Evolutionary conservation across 371 early-diverging fungal genomes (phyloP).

Genomic region (Choanephora cucurbitarum): DNA sequence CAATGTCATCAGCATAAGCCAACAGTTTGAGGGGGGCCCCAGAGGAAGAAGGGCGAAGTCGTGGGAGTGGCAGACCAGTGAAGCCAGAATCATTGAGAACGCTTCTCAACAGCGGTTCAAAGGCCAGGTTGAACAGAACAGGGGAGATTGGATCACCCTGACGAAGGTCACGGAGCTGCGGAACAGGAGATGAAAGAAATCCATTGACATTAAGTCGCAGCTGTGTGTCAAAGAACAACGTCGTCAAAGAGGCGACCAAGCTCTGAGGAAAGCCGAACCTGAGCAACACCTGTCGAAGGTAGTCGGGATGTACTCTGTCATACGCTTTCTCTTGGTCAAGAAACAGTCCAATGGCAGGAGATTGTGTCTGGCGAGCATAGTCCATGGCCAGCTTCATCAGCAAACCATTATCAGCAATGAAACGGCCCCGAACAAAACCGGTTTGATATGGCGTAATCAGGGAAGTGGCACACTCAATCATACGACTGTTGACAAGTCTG

Average conservation of each 20-base stretch:
- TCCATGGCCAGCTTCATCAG: neutral
- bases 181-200: neutral
- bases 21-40: too few relatives aligned
- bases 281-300: constrained; percentile 6
- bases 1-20: too few relatives aligned
- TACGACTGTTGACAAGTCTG: constrained; percentile 11
- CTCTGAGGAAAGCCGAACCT: constrained; percentile 12
- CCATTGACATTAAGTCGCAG: constrained; percentile 20
- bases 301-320: constrained; percentile 23
- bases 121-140: constrained; percentile 24
- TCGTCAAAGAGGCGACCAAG: constrained; percentile 2
- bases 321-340: too few relatives aligned
- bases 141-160: constrained; percentile 31
- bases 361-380: neutral
- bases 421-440: constrained; percentile 17
- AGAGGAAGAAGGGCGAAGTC: too few relatives aligned
- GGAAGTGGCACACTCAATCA: neutral
- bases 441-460: constrained; percentile 18
- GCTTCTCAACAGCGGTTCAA: constrained; percentile 13
- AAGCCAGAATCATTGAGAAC: neutral
- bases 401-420: too few relatives aligned
- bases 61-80: too few relatives aligned
- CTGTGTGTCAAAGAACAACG: constrained; percentile 11
- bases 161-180: constrained; percentile 16
- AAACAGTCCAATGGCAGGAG: constrained; percentile 3